Evolutionary conservation across 768 basidiomycete species (phyloP).

Genomic region (Lentinula aciculospora): DNA sequence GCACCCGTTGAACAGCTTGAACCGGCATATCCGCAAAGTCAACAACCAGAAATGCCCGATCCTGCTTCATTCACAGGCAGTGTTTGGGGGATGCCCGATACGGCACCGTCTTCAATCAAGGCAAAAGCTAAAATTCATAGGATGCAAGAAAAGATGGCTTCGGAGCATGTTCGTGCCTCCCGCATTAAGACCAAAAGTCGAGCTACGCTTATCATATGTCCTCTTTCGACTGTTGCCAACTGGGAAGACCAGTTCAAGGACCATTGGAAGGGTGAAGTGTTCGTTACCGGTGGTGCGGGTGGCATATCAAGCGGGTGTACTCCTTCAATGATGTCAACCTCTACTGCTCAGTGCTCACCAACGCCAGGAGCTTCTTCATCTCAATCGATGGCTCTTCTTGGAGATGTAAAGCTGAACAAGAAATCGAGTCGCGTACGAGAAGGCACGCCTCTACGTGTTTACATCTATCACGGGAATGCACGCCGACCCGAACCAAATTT

Average conservation of each 20-base stretch:
- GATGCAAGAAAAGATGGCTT: constrained; percentile 65
- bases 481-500: constrained; percentile 82
- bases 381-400: constrained; percentile 19
- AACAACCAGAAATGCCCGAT: constrained; percentile 21
- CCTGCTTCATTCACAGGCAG: constrained; percentile 67
- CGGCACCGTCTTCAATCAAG: constrained; percentile 35
- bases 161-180: constrained; percentile 61
- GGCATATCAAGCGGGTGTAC: constrained; percentile 21
- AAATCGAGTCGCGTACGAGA: constrained; percentile 33
- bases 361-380: constrained; percentile 27
- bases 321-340: constrained; percentile 19
- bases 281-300: constrained; percentile 74
- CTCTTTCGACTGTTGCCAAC: constrained; percentile 92
- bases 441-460: constrained; percentile 67
- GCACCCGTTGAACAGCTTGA: constrained; percentile 43
- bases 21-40: constrained; percentile 24
- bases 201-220: constrained; percentile 94
- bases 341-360: constrained; percentile 29
- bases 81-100: constrained; percentile 82
- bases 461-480: constrained; percentile 92
- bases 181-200: constrained; percentile 80
- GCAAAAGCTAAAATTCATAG: constrained; percentile 63
- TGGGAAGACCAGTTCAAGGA: constrained; percentile 99
- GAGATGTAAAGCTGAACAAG: constrained; percentile 23
- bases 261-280: constrained; percentile 89